Percentiles rank a stretch among this genome's conserved stretches.
Evolutionary conservation across 441 rosid genomes (phyloP).

Genomic region (Dalechampia spathulata): DNA sequence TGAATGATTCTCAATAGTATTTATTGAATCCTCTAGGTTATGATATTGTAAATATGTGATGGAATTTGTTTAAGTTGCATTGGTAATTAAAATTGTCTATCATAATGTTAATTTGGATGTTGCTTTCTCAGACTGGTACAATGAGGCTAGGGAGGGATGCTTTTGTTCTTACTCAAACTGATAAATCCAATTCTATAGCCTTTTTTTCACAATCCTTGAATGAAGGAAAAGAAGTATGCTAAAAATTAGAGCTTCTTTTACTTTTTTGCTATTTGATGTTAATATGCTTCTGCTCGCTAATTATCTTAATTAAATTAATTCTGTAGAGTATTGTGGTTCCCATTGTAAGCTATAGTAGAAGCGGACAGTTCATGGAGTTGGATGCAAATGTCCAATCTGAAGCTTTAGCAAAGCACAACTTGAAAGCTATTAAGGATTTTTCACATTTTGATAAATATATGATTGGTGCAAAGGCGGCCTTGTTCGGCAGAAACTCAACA

Average conservation of each 20-base stretch:
- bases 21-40: not conserved
- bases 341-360: conserved; percentile 28
- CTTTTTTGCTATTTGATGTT: not conserved
- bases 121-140: conserved; percentile 27
- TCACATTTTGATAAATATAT: conserved; percentile 36
- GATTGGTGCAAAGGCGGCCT: conserved; percentile 32
- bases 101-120: conserved; percentile 8
- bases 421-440: conserved; percentile 27
- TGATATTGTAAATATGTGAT: not conserved
- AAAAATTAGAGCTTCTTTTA: not conserved
- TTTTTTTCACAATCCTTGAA: conserved; percentile 37
- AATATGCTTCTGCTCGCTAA: not conserved
- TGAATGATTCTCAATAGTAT: not conserved
- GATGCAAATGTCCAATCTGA: conserved; percentile 21
- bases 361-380: conserved; percentile 29
- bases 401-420: conserved; percentile 29
- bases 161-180: conserved; percentile 33
- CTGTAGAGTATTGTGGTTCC: conserved; percentile 33
- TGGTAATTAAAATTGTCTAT: too few species aligned
- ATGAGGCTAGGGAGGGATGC: conserved; percentile 37
- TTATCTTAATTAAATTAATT: not conserved
- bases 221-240: conserved; percentile 31
- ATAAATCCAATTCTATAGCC: conserved; percentile 31
- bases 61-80: not conserved
- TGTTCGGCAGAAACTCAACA: conserved; percentile 17